phyloP scores from a whole-genome alignment of 805 yeast species.

The Wickerhamiella occidentalis region DNA sequence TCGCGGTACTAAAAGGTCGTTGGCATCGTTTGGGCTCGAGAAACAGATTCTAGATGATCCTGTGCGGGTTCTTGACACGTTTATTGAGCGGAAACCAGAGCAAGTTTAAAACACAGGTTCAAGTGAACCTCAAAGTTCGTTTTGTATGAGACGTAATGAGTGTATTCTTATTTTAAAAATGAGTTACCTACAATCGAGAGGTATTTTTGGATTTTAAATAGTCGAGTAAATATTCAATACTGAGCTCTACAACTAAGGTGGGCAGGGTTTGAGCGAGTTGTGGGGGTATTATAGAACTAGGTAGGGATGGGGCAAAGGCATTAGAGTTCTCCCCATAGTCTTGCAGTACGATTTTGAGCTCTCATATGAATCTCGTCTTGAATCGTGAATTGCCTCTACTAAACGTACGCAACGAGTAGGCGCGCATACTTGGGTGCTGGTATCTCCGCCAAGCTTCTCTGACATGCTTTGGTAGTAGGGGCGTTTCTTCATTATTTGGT shows the following conservation, averaged over 20 bases:
- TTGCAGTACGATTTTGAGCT: too few species aligned
- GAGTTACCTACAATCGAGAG: too few species aligned
- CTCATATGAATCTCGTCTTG: slow-evolving; percentile 15
- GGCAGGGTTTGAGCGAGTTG: too few species aligned
- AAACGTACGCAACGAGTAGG: slow-evolving; percentile 16
- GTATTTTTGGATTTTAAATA: too few species aligned
- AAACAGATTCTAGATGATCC: slow-evolving; percentile 1
- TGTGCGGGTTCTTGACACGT: slow-evolving; percentile 1
- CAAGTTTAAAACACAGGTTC: neutral
- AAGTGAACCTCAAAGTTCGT: too few species aligned
- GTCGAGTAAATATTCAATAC: too few species aligned
- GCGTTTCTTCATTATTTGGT: slow-evolving; percentile 20
- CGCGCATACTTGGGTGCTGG: slow-evolving; percentile 17
- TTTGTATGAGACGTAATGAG: too few species aligned
- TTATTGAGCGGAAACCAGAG: neutral
- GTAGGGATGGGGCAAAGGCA: too few species aligned
- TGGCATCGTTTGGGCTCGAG: slow-evolving; percentile 18
- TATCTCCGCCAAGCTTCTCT: slow-evolving; percentile 20
- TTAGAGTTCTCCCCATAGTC: too few species aligned
- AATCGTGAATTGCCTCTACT: slow-evolving; percentile 17
- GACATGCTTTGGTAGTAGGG: slow-evolving; percentile 20
- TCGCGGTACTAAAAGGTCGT: slow-evolving; percentile 18
- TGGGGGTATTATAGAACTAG: too few species aligned
- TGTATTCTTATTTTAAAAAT: too few species aligned
- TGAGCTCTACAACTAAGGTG: neutral